Conservation (phyloP, 306 rosid species). For the Cucurbita argyrosperma region DNA sequence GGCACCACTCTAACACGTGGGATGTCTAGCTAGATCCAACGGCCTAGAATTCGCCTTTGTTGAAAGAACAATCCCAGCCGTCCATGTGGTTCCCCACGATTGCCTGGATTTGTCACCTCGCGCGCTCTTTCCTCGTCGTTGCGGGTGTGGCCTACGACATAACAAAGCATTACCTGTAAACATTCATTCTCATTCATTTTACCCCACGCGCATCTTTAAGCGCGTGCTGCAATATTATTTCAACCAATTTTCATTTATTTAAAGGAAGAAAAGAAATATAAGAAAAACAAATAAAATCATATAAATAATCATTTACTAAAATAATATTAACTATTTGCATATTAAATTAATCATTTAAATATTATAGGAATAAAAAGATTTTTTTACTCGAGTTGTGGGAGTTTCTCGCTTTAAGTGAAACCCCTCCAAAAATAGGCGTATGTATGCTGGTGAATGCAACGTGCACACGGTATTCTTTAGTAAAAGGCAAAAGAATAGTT, state of each 20-base stretch:
- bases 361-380: too few species aligned
- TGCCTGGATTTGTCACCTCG: not conserved
- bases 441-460: too few species aligned
- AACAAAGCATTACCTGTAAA: not conserved
- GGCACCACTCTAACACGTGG: not conserved
- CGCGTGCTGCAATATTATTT: not conserved
- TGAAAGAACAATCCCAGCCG: not conserved
- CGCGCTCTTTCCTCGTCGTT: not conserved
- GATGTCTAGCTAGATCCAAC: not conserved
- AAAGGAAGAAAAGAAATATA: too few species aligned
- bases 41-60: not conserved
- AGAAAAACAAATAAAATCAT: too few species aligned
- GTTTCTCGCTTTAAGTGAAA: too few species aligned
- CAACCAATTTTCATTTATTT: too few species aligned
- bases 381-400: too few species aligned
- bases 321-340: too few species aligned
- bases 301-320: too few species aligned
- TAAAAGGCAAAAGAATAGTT: slow-evolving; percentile 65
- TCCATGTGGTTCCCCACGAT: not conserved
- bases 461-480: slow-evolving; percentile 52
- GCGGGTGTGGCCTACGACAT: not conserved
- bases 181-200: not conserved
- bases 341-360: too few species aligned
- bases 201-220: not conserved
- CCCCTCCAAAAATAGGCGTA: too few species aligned